Conservation (phyloP, 2,329 filamentous ascomycete species). For the Ophiocordyceps camponoti-floridani region DNA sequence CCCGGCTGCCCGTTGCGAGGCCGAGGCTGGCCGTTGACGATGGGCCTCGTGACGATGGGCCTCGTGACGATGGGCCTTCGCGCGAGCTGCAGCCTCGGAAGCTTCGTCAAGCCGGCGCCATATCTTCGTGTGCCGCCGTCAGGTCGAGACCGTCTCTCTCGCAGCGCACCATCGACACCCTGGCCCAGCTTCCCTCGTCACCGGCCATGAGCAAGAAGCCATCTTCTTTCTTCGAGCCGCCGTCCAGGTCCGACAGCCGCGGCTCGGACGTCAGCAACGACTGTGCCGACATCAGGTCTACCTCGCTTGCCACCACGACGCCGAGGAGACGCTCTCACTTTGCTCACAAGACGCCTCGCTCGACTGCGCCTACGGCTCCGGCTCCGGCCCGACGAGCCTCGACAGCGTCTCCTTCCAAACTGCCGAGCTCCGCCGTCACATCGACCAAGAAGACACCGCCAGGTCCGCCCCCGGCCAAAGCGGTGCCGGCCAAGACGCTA, state of each 20-base stretch:
- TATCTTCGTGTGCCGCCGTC: conserved; percentile 4
- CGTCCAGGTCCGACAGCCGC: conserved; percentile 23
- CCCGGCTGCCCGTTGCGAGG: conserved; percentile 18
- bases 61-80: conserved; percentile 2
- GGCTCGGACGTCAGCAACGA: conserved; percentile 19
- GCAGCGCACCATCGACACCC: conserved; percentile 72
- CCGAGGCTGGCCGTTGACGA: conserved; percentile 4
- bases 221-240: conserved; percentile 55
- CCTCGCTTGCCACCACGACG: conserved; percentile 20
- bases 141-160: conserved; percentile 42
- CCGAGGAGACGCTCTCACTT: conserved; percentile 15
- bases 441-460: conserved; percentile 16
- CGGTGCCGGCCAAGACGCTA: conserved; percentile 26
- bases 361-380: conserved; percentile 4
- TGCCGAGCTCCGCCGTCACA: conserved; percentile 14
- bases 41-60: conserved; percentile 11
- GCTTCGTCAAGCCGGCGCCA: conserved; percentile 21
- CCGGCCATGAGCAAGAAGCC: conserved; percentile 48
- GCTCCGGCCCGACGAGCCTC: conserved; percentile 7
- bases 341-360: conserved; percentile 6
- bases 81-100: conserved; percentile 20
- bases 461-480: conserved; percentile 11
- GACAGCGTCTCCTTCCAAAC: conserved; percentile 6
- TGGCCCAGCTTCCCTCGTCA: conserved; percentile 62
- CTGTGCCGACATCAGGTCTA: conserved; percentile 26